Conservation (phyloP, 768 basidiomycete species). For the Naganishia randhawae region DNA sequence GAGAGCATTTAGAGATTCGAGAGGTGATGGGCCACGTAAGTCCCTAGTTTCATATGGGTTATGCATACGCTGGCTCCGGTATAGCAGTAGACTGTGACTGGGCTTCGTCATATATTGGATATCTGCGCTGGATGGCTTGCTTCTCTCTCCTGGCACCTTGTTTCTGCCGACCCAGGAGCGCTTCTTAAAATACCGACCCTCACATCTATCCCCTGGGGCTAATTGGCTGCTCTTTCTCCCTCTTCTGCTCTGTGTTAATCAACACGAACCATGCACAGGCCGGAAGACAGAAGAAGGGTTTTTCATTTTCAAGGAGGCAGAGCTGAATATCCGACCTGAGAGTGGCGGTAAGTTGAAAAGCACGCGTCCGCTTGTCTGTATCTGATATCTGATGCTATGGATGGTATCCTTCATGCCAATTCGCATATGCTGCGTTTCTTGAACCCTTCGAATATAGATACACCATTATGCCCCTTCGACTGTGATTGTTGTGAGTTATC, state of each 20-base stretch:
- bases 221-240: background rate
- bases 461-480: slow-evolving; percentile 50
- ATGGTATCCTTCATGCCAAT: background rate
- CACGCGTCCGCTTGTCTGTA: background rate
- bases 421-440: background rate
- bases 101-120: background rate
- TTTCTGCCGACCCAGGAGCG: too few species aligned
- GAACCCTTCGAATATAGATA: slow-evolving; percentile 35
- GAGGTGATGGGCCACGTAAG: slow-evolving; percentile 44
- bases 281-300: slow-evolving; percentile 51
- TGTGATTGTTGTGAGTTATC: slow-evolving; percentile 49
- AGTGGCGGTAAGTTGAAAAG: slow-evolving; percentile 43
- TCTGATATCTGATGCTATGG: background rate
- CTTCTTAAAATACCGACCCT: too few species aligned
- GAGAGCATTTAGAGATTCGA: slow-evolving; percentile 46
- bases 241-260: background rate
- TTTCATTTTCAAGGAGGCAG: slow-evolving; percentile 51
- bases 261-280: slow-evolving; percentile 34
- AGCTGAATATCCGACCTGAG: slow-evolving; percentile 47
- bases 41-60: background rate
- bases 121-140: background rate
- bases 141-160: background rate
- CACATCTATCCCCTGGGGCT: background rate
- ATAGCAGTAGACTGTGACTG: background rate
- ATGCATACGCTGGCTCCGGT: background rate